Base-by-base conservation (phyloP, 148 eudicot species). In the Heliosperma pusillum region DNA sequence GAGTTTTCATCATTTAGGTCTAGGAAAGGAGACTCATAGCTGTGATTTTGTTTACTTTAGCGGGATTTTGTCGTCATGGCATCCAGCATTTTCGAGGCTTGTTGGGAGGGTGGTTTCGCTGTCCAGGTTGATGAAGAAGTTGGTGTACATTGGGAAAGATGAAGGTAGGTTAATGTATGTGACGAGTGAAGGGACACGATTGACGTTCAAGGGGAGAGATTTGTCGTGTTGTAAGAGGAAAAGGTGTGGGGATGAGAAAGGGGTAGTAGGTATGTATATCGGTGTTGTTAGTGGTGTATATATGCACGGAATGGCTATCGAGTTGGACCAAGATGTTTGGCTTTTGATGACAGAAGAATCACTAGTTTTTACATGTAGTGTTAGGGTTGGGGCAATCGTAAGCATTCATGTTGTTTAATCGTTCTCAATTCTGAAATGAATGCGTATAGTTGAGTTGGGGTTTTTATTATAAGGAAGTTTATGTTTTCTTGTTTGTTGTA, bases 331-430 rank as follows among this genome's bases (percentile, higher is more conserved):
- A 75, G 88, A 92, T 59, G 89, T 89, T 79, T 80, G 91, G 85
- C 86, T 92, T 63, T 77, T 95, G 71, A 76, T 89, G 42, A 92
- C 98, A 0, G 91, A 90, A 63, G 83, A 87, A 67, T 81, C 72
- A 13, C 80, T 89, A n/a, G 56, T 47, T 52, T 69, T 79, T 40
- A 89, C 94, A 13, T 90, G 87, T 75, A 76, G 93, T 81, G 58
- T 89, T 62, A 87, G 98, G 85, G 82, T 90, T 78, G 98, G 97
- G 60, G 86, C 97, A 40, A 78, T 92, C 69, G 98, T 95, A 80
- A 75, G 97, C 89, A 61, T 44, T 72, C 69, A 70, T 70, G 61
- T 66, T 10, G 30, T 66, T 24, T 47, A 27, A 20, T 24, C 12
- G 29, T 30, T 42, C 60, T 25, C 26, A 36, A 25, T 30, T 52